Percentiles rank a stretch among this genome's conserved stretches.
phyloP scores from a whole-genome alignment of 164 flowering plant species.

The Berberis vulgaris region DNA sequence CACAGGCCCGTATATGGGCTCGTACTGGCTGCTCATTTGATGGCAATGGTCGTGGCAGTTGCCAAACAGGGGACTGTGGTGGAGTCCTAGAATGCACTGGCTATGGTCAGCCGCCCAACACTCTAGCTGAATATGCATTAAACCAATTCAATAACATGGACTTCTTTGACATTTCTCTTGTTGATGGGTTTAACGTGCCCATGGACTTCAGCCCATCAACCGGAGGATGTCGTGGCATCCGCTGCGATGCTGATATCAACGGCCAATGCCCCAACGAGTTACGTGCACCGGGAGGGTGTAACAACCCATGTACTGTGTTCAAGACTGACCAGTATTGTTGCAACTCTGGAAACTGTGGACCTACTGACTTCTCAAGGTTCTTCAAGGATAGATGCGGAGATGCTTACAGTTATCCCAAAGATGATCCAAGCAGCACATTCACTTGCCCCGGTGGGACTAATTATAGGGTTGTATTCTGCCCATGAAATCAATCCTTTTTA shows the following conservation, averaged over 20 bases:
- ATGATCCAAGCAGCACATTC: background rate
- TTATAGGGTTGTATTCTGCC: constrained; percentile 2
- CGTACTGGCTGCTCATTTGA: constrained; percentile 11
- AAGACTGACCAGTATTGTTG: background rate
- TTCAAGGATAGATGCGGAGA: background rate
- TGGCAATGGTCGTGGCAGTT: constrained; percentile 4
- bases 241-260: too few relatives aligned
- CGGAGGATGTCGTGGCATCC: too few relatives aligned
- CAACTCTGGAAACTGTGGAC: background rate
- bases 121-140: too few relatives aligned
- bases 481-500: background rate
- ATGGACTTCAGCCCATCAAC: too few relatives aligned
- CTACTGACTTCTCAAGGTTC: background rate
- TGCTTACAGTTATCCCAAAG: background rate
- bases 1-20: constrained; percentile 13
- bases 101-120: too few relatives aligned
- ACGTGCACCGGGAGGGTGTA: too few relatives aligned
- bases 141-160: too few relatives aligned
- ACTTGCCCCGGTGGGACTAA: background rate
- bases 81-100: constrained; percentile 3
- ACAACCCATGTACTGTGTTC: too few relatives aligned
- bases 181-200: too few relatives aligned
- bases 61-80: constrained; percentile 17
- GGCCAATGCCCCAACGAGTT: too few relatives aligned
- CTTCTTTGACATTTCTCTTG: too few relatives aligned